Evolutionary conservation across 2,329 filamentous ascomycete species (phyloP), one percentile per base, ranked within the genome.

Genomic region (Botryotinia calthae): DNA sequence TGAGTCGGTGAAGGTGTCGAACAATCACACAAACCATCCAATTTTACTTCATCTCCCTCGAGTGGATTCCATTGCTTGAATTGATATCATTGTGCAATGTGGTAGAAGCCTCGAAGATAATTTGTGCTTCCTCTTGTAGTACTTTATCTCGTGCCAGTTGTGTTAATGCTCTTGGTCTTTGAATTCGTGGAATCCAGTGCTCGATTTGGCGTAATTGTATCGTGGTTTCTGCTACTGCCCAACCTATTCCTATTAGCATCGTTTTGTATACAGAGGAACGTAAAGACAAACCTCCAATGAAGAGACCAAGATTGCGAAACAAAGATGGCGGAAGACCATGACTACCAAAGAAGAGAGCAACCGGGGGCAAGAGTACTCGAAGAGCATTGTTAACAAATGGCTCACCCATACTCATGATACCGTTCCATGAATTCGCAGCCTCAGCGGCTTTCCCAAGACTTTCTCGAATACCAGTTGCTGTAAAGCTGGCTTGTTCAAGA

Each of bases 251-350:
- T 44, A 31, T 72, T 51, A 72, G 71, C 46, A 72, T 25, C 51
- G 1, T 20, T 44, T 46, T 22, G 10, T 31, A 20, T 22, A 37
- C 18, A 44, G 4, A 20, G 12, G 10, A 16, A 44, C 7, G 18
- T 9, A 48, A 34, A 56, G 59, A 71, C 74, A 64, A 70, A 78
- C 77, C 77, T 59, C 66, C 71, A 37, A 77, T 59, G n/a, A 75
- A 48, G 10, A 79, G 72, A 14, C 54, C 71, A 63, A 65, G 56
- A 63, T 80, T 80, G 14, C 75, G 74, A 31, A 65, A 31, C 12
- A 79, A 37, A 34, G 76, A 78, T 62, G 78, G 73, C 25, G 75
- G 71, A 28, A 79, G 70, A 4, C 77, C 77, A 70, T 77, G 77
- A 44, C 75, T 78, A 4, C 78, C 79, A 42, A 77, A 20, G 31